Percentiles rank a stretch among this genome's conserved stretches.
phyloP scores from a whole-genome alignment of 116 monocot genomes.

The Trichopus zeylanicus region DNA sequence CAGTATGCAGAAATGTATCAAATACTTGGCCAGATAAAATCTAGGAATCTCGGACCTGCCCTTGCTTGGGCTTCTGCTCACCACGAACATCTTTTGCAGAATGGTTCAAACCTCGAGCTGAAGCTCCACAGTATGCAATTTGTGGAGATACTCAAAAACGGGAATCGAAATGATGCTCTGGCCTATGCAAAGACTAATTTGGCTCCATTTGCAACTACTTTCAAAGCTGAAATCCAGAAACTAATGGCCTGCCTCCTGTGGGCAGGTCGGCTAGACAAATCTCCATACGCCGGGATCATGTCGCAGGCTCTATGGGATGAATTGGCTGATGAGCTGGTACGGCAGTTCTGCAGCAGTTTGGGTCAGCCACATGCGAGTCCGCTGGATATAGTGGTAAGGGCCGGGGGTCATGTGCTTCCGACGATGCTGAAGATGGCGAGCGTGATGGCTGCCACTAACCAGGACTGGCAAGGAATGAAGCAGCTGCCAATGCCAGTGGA shows the following conservation, averaged over 20 bases:
- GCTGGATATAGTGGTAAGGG: slow-evolving; percentile 40
- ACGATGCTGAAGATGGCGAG: slow-evolving; percentile 69
- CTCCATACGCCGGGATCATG: slow-evolving; percentile 74
- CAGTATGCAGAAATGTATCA: slow-evolving; percentile 60
- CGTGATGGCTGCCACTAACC: slow-evolving; percentile 74
- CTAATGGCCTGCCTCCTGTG: slow-evolving; percentile 82
- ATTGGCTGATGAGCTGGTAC: slow-evolving; percentile 49
- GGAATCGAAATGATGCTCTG: slow-evolving; percentile 54
- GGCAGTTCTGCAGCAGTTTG: slow-evolving; percentile 59
- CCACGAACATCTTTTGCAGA: slow-evolving; percentile 33
- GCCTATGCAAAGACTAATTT: slow-evolving; percentile 58
- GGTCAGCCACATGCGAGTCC: slow-evolving; percentile 70
- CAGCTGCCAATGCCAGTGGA: slow-evolving; percentile 83
- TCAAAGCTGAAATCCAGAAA: slow-evolving; percentile 65
- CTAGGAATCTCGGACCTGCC: slow-evolving; percentile 63
- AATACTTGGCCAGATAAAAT: slow-evolving; percentile 57
- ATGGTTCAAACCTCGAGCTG: slow-evolving; percentile 67
- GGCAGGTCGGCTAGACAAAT: slow-evolving; percentile 58
- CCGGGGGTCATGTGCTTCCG: slow-evolving; percentile 76
- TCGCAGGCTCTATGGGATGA: slow-evolving; percentile 58
- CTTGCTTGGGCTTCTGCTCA: slow-evolving; percentile 51
- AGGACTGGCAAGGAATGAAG: slow-evolving; percentile 84
- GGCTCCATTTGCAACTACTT: slow-evolving; percentile 47
- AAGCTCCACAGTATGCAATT: slow-evolving; percentile 89
- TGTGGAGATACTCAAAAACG: slow-evolving; percentile 63